Conservation (phyloP, 2,329 filamentous ascomycete species). For the Aphanocladium album region DNA sequence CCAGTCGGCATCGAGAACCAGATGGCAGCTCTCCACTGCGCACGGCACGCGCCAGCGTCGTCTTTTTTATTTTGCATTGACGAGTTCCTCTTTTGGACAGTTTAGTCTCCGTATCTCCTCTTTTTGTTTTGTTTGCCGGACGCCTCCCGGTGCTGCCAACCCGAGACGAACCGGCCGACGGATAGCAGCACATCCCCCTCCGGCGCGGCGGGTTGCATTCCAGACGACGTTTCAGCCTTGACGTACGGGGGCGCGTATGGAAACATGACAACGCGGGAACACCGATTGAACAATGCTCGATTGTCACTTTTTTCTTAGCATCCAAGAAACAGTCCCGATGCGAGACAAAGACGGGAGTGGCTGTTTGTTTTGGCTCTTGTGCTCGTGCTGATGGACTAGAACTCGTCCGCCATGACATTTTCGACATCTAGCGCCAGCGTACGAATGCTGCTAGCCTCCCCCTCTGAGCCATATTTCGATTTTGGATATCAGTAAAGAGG, state of each 20-base stretch:
- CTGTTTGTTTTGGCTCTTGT: background rate
- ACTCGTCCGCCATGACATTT: background rate
- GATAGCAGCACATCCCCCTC: background rate
- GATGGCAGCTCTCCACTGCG: background rate
- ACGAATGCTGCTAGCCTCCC: background rate
- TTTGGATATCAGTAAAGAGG: background rate
- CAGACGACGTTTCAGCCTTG: conserved; percentile 2
- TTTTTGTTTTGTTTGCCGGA: background rate
- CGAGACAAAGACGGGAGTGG: background rate
- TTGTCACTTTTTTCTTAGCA: background rate
- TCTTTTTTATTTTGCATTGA: too few relatives aligned
- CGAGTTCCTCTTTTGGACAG: background rate
- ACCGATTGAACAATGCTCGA: background rate
- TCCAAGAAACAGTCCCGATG: background rate
- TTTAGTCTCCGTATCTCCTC: background rate
- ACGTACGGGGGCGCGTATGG: background rate
- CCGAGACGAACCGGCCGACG: background rate
- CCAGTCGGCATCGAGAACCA: background rate
- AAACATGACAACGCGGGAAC: background rate
- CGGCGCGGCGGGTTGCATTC: background rate
- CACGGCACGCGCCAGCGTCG: too few relatives aligned
- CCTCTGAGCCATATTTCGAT: background rate
- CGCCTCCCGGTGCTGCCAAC: background rate
- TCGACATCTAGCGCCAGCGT: background rate
- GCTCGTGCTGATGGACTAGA: background rate